Conservation (phyloP, 768 basidiomycete species). For the Leccinum longicurvipes region DNA sequence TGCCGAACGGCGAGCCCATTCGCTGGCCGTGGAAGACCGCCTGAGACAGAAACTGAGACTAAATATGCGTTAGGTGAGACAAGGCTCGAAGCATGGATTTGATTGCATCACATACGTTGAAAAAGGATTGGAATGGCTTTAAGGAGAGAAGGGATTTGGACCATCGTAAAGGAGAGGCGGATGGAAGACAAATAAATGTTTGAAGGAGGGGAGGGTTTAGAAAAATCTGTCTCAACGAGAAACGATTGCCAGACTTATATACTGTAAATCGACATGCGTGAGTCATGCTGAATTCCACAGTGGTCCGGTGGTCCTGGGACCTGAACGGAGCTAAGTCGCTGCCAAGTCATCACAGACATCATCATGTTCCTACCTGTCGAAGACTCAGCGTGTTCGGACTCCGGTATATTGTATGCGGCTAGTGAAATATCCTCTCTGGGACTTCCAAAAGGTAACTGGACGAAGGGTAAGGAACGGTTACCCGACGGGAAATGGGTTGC, state of each 20-base stretch:
- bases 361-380: neutral
- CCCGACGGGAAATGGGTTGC: neutral
- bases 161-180: conserved; percentile 10
- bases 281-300: too few species aligned
- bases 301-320: too few species aligned
- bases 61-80: neutral
- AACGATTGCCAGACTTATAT: neutral
- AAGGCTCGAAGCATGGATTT: neutral
- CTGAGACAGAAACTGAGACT: neutral
- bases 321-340: neutral
- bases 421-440: too few species aligned
- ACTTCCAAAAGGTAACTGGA: neutral
- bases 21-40: neutral
- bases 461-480: neutral
- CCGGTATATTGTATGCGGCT: neutral
- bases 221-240: neutral
- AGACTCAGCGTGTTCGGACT: neutral
- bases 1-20: conserved; percentile 23
- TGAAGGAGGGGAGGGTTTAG: neutral
- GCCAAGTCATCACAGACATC: neutral
- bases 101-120: conserved; percentile 7
- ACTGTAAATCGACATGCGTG: neutral
- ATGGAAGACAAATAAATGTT: neutral
- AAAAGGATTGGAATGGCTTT: conserved; percentile 5
- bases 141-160: conserved; percentile 21